Evolutionary conservation across 257 asterid species (phyloP).

Genomic region (Salvia rosmarinus): DNA sequence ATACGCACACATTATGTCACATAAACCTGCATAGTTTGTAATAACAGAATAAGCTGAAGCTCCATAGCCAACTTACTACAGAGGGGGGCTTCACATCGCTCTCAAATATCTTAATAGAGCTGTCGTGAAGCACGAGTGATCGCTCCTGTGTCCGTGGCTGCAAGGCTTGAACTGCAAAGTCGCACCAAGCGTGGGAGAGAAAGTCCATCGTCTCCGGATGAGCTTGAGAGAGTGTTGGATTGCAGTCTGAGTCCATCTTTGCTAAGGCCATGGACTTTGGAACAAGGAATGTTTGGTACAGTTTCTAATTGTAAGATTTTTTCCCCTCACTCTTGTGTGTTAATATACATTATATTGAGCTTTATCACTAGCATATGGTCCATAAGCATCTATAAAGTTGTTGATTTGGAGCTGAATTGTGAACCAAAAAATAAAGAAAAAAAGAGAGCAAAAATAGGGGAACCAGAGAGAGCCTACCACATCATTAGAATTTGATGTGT

Average conservation of each 20-base stretch:
- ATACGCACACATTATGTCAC: constrained; percentile 4
- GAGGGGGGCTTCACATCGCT: constrained; percentile 46
- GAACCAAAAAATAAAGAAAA: constrained; percentile 18
- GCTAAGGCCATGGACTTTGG: constrained; percentile 41
- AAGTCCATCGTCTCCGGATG: constrained; percentile 97
- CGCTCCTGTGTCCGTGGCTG: constrained; percentile 57
- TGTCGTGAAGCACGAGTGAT: constrained; percentile 58
- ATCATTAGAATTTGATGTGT: constrained; percentile 60
- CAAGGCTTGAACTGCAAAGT: constrained; percentile 80
- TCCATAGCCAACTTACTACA: constrained; percentile 45
- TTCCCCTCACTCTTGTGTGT: constrained; percentile 14
- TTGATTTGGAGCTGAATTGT: constrained; percentile 42
- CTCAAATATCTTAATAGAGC: constrained; percentile 43
- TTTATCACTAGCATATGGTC: constrained; percentile 48
- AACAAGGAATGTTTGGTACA: constrained; percentile 20
- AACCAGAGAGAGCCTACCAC: constrained; percentile 39
- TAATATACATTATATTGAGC: constrained; percentile 29
- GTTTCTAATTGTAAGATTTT: neutral
- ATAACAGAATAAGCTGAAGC: constrained; percentile 2
- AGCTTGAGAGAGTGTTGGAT: constrained; percentile 72
- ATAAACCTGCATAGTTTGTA: neutral
- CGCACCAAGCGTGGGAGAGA: constrained; percentile 83
- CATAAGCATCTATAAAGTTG: constrained; percentile 58
- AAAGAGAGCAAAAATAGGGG: constrained; percentile 20
- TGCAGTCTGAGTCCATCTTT: constrained; percentile 55